Evolutionary conservation across 257 asterid genomes (phyloP).

Genomic region (Primulina huaijiensis): DNA sequence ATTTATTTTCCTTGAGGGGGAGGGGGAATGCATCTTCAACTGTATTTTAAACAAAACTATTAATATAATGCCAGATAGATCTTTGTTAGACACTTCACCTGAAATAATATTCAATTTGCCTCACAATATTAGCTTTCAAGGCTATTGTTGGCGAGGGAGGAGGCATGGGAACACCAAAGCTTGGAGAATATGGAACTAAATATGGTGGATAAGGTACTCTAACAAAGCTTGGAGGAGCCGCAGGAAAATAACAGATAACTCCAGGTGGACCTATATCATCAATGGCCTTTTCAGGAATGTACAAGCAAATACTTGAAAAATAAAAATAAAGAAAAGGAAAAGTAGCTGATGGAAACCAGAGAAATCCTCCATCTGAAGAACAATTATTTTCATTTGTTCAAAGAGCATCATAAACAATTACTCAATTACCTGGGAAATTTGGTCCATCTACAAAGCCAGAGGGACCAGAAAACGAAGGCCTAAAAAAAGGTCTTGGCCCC

Average conservation of each 20-base stretch:
- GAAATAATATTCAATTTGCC: constrained; percentile 96
- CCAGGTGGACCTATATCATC: constrained; percentile 69
- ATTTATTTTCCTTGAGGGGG: not conserved
- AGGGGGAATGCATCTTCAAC: constrained; percentile 10
- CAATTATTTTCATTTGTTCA: not conserved
- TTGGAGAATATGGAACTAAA: constrained; percentile 53
- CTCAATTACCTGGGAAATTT: constrained; percentile 53
- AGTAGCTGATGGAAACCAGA: not conserved
- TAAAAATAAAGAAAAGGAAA: constrained; percentile 13
- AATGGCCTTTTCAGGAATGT: constrained; percentile 19
- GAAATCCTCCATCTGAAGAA: not conserved
- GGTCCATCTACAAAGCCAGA: constrained; percentile 56
- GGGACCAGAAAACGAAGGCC: constrained; percentile 54
- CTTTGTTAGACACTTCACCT: constrained; percentile 44
- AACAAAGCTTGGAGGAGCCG: constrained; percentile 58
- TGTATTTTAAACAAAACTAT: constrained; percentile 15
- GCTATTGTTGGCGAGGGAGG: constrained; percentile 46
- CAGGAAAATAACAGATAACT: constrained; percentile 50
- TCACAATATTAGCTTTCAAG: constrained; percentile 51
- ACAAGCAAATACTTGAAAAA: constrained; percentile 11
- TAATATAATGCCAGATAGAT: constrained; percentile 21
- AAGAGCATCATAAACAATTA: constrained; percentile 14
- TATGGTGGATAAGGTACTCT: constrained; percentile 63
- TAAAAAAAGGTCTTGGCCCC: constrained; percentile 61
- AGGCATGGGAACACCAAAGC: constrained; percentile 49